These are phyloP conservation scores for Eucalyptus dawsonii DNA, from an alignment of 345 rosid genomes.

Conservation along the genomic window DNA sequence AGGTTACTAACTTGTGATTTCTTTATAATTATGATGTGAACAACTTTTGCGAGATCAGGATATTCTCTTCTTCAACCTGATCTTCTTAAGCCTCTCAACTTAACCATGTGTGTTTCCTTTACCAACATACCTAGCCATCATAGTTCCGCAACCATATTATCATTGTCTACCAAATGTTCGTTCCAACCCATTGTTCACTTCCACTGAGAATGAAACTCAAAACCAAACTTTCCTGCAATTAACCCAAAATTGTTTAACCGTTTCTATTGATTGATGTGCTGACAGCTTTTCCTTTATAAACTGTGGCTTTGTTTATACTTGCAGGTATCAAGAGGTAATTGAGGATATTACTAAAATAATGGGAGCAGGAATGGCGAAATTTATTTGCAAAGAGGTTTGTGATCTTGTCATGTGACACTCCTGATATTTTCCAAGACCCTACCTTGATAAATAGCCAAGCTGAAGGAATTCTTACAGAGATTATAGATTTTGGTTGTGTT, in stretches of 20 bases:
- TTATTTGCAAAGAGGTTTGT: conserved; percentile 81
- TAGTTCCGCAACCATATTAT: neutral
- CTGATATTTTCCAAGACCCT: neutral
- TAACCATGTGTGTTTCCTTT: neutral
- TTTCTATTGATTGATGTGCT: neutral
- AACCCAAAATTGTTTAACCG: neutral
- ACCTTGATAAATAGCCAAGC: neutral
- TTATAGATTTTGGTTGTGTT: neutral
- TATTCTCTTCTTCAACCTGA: neutral
- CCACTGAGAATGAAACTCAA: neutral
- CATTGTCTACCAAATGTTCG: neutral
- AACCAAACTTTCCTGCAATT: too few relatives aligned
- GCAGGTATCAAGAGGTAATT: conserved; percentile 78
- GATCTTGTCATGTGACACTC: neutral
- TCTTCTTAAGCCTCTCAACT: neutral
- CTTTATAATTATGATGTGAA: neutral
- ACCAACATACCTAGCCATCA: neutral
- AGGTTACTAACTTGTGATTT: conserved; percentile 17
- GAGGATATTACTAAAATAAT: conserved; percentile 68
- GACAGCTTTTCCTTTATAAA: neutral
- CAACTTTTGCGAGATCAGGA: neutral
- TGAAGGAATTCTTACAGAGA: neutral
- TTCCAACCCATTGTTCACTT: neutral
- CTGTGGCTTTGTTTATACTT: neutral
- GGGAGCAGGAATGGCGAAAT: conserved; percentile 98